phyloP scores from a whole-genome alignment of 2,329 filamentous ascomycete genomes.

The Xylogone sp. region DNA sequence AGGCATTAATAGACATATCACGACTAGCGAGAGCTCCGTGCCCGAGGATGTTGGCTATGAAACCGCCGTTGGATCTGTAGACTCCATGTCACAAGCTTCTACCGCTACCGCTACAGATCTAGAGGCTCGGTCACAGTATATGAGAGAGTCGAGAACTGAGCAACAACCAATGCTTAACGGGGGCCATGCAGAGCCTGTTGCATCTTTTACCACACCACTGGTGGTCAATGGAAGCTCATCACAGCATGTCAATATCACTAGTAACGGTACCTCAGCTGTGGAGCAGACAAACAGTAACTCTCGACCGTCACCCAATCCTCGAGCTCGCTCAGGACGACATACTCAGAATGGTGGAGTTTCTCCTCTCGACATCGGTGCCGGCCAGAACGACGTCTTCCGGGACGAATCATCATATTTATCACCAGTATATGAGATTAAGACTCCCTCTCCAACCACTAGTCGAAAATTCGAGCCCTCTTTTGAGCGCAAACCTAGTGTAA shows the following conservation, averaged over 20 bases:
- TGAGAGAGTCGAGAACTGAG: conserved; percentile 7
- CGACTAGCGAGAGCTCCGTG: conserved; percentile 18
- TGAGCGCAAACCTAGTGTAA: conserved; percentile 11
- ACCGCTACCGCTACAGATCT: conserved; percentile 18
- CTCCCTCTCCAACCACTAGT: conserved; percentile 62
- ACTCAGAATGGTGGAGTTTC: conserved; percentile 24
- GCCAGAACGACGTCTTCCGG: conserved; percentile 19
- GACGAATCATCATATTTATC: conserved; percentile 49
- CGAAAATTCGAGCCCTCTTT: conserved; percentile 46
- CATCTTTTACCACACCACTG: conserved; percentile 1
- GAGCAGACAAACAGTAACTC: conserved; percentile 16
- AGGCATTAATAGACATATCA: conserved; percentile 22
- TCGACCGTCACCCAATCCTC: conserved; percentile 23
- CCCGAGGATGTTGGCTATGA: conserved; percentile 22
- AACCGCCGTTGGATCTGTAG: conserved; percentile 17
- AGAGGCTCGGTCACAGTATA: conserved; percentile 8
- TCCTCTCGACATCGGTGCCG: conserved; percentile 24
- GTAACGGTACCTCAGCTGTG: conserved; percentile 11
- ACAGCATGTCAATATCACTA: conserved; percentile 4
- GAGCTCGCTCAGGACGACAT: conserved; percentile 19
- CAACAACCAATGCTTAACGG: conserved; percentile 24
- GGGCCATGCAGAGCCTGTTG: conserved; percentile 9
- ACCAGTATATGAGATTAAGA: conserved; percentile 70
- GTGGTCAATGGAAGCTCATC: conserved; percentile 7
- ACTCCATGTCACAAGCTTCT: conserved; percentile 23